These are phyloP conservation scores for Secale cereale DNA, from an alignment of 176 grass and related monocot genomes.

Conservation along the genomic window DNA sequence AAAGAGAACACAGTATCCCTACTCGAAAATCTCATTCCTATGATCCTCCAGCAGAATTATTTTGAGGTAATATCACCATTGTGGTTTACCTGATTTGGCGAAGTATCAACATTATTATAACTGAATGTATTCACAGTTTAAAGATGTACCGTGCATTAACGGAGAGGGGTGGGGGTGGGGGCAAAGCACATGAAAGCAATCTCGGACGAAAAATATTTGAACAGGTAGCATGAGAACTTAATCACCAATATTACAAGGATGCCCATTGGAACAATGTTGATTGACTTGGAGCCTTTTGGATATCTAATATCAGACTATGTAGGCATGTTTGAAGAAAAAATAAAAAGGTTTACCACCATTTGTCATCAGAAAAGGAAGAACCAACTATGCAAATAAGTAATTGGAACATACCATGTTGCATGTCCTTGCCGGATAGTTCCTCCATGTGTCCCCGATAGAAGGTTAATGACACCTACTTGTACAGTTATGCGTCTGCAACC, in stretches of 20 bases:
- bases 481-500: conserved; percentile 98
- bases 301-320: not conserved
- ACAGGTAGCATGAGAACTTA: not conserved
- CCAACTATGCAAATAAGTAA: not conserved
- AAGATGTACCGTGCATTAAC: too few relatives aligned
- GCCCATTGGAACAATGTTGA: not conserved
- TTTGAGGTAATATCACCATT: conserved; percentile 47
- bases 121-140: not conserved
- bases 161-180: too few relatives aligned
- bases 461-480: conserved; percentile 89
- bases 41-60: conserved; percentile 75
- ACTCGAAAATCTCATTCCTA: conserved; percentile 72
- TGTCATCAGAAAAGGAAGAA: not conserved
- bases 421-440: conserved; percentile 51
- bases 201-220: not conserved
- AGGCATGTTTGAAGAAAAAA: not conserved
- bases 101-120: conserved; percentile 20
- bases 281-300: not conserved
- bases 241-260: not conserved
- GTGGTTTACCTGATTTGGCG: conserved; percentile 73
- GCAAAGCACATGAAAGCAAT: too few relatives aligned
- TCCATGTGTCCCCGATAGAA: conserved; percentile 84
- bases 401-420: conserved; percentile 78
- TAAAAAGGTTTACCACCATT: not conserved
- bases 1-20: conserved; percentile 72